A percentile compares a stretch with the other conserved stretches of the same genome.
These are phyloP conservation scores for Aphanoascus verrucosus DNA, from an alignment of 2,329 filamentous ascomycete species.

Conservation along the genomic window DNA sequence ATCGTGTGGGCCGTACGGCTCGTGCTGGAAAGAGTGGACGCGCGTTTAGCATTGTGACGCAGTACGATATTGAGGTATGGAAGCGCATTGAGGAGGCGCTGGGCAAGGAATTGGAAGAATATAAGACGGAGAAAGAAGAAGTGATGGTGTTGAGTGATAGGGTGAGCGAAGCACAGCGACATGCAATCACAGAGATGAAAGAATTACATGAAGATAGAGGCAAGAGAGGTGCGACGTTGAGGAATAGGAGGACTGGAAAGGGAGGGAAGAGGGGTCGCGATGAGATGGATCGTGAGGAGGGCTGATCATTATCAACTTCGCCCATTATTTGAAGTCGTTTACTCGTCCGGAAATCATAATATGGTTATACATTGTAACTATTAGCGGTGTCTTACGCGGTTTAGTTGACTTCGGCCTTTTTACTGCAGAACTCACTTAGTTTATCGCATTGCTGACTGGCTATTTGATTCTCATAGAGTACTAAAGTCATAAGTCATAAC, in stretches of 20 bases:
- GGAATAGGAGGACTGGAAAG: conserved; percentile 43
- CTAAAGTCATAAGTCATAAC: background rate
- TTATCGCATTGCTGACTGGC: background rate
- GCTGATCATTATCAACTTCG: conserved; percentile 31
- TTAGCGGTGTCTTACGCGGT: background rate
- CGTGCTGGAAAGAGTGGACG: conserved; percentile 75
- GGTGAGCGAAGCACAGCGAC: conserved; percentile 71
- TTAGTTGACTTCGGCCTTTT: background rate
- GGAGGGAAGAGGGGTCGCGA: conserved; percentile 46
- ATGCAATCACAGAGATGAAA: conserved; percentile 73
- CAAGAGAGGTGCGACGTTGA: conserved; percentile 37
- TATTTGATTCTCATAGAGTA: background rate
- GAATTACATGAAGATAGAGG: conserved; percentile 57
- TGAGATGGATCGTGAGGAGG: conserved; percentile 67
- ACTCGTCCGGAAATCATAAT: background rate
- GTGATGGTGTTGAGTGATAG: conserved; percentile 68
- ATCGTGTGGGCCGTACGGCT: conserved; percentile 77
- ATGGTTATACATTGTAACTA: background rate
- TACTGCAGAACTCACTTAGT: background rate
- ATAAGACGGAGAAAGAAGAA: conserved; percentile 63
- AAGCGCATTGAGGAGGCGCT: conserved; percentile 72
- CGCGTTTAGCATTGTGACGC: conserved; percentile 70
- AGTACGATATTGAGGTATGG: conserved; percentile 77
- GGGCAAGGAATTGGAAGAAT: conserved; percentile 62
- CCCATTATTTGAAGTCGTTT: background rate